Base-by-base conservation (phyloP, 1,284 basidiomycete species). In the Rhodotorula sp. region DNA sequence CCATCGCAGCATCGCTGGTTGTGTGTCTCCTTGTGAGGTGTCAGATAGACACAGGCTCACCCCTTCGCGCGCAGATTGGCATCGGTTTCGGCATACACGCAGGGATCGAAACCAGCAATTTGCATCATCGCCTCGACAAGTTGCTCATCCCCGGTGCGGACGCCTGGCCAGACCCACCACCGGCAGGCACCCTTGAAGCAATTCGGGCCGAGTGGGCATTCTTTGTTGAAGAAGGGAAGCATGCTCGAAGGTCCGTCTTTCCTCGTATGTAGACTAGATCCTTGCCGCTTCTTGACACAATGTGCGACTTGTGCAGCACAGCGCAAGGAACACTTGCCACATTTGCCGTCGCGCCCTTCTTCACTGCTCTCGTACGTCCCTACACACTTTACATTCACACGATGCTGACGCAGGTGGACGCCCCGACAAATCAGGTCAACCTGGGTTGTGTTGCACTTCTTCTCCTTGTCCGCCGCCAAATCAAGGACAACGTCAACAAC, bases 401-500 rank as follows among this genome's bases (percentile, higher is more conserved):
- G 3, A 5, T n/a, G 3, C 34, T 34, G 34, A 34, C 34, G 5
- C 5, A 48, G 14, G 2, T 41, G 45, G 1, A 44, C 5, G 3
- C 23, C 53, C 17, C 5, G 2, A 8, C 25, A 25, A 1, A 7
- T 17, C 44, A 60, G 57, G 16, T 17, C 27, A 66, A 66, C 25
- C 21, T 41, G 12, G 65, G 50, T 23, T 42, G 65, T 4, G 41
- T 60, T 58, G 52, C 59, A 9, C 55, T 50, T 34, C 63, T 64
- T 41, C 14, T 50, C 34, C 1, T 64, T 41, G 55, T 64, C 23
- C 63, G 54, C 7, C 63, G 55, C 8, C 63, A 64, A 16, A 64
- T 64, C 55, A 49, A 27, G 48, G n/a, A 48, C 46, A 64, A 64
- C 17, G 10, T 25, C 48, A 8, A 27, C 46, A 64, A 34, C n/a